Evolutionary conservation across 257 asterid genomes (phyloP).

Genomic region (Solanum chilense): DNA sequence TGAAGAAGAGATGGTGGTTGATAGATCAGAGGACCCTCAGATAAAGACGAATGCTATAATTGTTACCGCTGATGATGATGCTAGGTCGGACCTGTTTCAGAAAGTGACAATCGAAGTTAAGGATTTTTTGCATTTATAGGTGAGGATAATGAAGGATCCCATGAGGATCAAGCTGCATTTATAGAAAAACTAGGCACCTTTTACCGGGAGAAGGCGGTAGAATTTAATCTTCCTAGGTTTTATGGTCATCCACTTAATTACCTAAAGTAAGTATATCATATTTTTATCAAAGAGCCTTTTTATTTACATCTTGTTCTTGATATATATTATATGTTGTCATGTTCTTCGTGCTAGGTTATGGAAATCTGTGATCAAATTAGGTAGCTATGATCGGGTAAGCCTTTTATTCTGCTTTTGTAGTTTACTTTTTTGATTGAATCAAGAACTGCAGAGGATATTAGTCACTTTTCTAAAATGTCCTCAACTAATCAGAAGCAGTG

Average conservation of each 20-base stretch:
- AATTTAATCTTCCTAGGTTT: constrained; percentile 72
- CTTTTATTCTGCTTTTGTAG: neutral
- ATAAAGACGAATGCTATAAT: neutral
- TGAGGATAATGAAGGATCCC: constrained; percentile 62
- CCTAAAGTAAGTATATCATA: constrained; percentile 40
- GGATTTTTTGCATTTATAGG: constrained; percentile 3
- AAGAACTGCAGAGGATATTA: no score
- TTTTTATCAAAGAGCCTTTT: neutral
- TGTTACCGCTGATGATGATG: constrained; percentile 1
- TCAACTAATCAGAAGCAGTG: no score
- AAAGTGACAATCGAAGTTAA: constrained; percentile 9
- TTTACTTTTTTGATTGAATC: no score
- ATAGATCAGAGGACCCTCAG: constrained; percentile 1
- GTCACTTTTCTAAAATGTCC: no score
- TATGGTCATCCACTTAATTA: constrained; percentile 83
- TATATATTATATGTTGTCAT: neutral
- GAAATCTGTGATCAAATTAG: constrained; percentile 74
- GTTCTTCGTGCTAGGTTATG: constrained; percentile 51
- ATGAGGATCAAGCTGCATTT: constrained; percentile 70
- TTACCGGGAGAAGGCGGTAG: constrained; percentile 51
- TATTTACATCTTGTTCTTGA: neutral
- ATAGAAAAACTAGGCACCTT: constrained; percentile 62
- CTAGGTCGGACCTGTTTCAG: constrained; percentile 2
- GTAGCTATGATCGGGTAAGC: constrained; percentile 89
- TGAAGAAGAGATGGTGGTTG: constrained; percentile 33